These are phyloP conservation scores for Beauveria varroae DNA, from an alignment of 2,329 filamentous ascomycete genomes.

Conservation along the genomic window DNA sequence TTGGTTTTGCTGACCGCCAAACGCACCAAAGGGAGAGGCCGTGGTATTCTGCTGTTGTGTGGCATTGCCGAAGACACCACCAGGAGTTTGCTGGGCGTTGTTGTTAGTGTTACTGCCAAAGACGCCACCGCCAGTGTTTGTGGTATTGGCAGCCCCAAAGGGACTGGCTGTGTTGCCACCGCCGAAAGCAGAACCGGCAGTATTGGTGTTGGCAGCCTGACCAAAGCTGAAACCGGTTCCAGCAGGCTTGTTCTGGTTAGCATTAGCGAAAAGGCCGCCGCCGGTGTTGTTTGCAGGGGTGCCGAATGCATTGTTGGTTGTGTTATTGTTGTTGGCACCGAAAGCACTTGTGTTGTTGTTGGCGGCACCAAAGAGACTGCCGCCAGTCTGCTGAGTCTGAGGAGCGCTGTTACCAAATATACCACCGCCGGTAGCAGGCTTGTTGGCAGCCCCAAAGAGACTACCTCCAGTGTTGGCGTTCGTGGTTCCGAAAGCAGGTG, in stretches of 20 bases:
- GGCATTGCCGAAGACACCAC: constrained; percentile 31
- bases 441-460: constrained; percentile 29
- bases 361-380: constrained; percentile 34
- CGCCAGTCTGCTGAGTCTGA: constrained; percentile 13
- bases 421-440: constrained; percentile 24
- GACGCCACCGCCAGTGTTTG: constrained; percentile 15
- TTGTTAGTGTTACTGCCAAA: constrained; percentile 26
- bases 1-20: background rate
- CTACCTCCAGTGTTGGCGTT: constrained; percentile 22
- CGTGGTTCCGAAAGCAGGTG: constrained; percentile 29
- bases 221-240: constrained; percentile 33
- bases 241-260: constrained; percentile 30
- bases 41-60: constrained; percentile 12
- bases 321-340: constrained; percentile 15
- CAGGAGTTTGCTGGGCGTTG: background rate
- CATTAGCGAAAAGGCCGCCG: constrained; percentile 39
- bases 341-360: constrained; percentile 21
- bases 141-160: constrained; percentile 26
- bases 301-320: constrained; percentile 21
- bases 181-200: constrained; percentile 17
- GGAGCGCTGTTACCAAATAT: constrained; percentile 30
- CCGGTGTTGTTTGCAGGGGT: constrained; percentile 19
- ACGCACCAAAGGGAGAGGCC: constrained; percentile 18
- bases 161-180: constrained; percentile 25
- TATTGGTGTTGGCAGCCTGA: constrained; percentile 28